Evolutionary conservation across 2,329 filamentous ascomycete genomes (phyloP).

Genomic region (Atkinsonella hypoxylon): DNA sequence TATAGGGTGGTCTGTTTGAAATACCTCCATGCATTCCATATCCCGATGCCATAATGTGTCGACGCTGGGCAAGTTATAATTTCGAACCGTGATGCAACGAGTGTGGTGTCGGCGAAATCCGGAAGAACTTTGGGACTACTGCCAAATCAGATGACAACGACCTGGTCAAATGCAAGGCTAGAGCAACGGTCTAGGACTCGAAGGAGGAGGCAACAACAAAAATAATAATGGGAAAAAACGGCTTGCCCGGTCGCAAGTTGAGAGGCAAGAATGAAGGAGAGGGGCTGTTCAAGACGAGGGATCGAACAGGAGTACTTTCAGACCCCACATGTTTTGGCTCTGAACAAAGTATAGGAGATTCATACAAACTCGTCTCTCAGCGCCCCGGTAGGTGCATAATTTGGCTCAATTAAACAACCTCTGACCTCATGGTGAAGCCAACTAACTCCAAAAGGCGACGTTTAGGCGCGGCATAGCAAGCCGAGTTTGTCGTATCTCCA

Average conservation of each 20-base stretch:
- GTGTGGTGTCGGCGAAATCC: neutral
- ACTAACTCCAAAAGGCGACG: neutral
- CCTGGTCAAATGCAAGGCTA: too few relatives aligned
- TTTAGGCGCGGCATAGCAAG: neutral
- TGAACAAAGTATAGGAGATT: too few relatives aligned
- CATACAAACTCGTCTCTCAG: too few relatives aligned
- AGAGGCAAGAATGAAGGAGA: too few relatives aligned
- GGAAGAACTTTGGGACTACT: neutral
- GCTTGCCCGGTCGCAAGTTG: too few relatives aligned
- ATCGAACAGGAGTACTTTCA: neutral
- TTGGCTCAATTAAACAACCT: neutral
- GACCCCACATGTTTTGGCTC: too few relatives aligned
- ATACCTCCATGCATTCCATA: conserved; percentile 71
- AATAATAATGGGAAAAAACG: too few relatives aligned
- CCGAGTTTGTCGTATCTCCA: too few relatives aligned
- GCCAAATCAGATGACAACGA: neutral
- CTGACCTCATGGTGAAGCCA: neutral
- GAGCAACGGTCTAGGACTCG: too few relatives aligned
- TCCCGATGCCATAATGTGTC: conserved; percentile 60
- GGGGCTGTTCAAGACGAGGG: too few relatives aligned
- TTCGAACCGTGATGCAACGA: neutral
- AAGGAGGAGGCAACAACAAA: too few relatives aligned
- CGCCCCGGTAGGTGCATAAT: conserved; percentile 1
- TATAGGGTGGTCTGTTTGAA: conserved; percentile 17
- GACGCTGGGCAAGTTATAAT: conserved; percentile 1